Evolutionary conservation across 169 alveolate genomes (phyloP), one percentile per base, ranked within the genome.

Genomic region (Amoebophrya sp.): DNA sequence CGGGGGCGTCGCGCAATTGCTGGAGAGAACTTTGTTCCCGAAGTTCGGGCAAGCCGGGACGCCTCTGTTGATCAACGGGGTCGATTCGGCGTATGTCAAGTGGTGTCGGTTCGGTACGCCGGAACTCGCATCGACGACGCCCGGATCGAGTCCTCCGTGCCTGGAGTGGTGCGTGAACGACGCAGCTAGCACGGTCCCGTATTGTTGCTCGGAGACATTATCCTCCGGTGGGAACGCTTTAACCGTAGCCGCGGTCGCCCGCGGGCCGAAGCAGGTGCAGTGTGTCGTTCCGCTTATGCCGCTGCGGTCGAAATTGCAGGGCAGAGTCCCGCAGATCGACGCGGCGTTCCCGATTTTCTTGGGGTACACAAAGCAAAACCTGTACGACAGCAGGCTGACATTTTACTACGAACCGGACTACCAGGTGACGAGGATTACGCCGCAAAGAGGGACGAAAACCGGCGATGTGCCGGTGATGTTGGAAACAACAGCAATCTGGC

Each of bases 121-220:
- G 38, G 83, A 66, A 7, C 32, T 66, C 2, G 83, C 18, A 25
- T 2, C 83, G 29, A 66, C 83, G 83, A 66, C 83, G 83, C 83
- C 83, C 7, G 83, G 83, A 25, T 7, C 32, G 32, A 7, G 32
- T 2, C 83, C 83, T 0, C 83, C 83, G 83, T 66, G 83, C 35
- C 83, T 66, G 38, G 83, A 66, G 35, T 66, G 83, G 83, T 66
- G 83, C 83, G 83, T 66, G 10, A 66, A 66, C 83, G 83, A 66
- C 83, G 83, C 83, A 1, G 83, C 83, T 18, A 12, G 32, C 7
- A 66, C 83, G 38, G 83, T 66, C 35, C 83, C 83, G 83, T 66
- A 66, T 25, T 66, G 83, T 25, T 66, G 83, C 83, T 7, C 32
- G 32, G 83, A 66, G 32, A n/a, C n/a, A n/a, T n/a, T n/a, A n/a